Evolutionary conservation across 164 flowering plant species (phyloP).

Genomic region (Platanus orientalis): DNA sequence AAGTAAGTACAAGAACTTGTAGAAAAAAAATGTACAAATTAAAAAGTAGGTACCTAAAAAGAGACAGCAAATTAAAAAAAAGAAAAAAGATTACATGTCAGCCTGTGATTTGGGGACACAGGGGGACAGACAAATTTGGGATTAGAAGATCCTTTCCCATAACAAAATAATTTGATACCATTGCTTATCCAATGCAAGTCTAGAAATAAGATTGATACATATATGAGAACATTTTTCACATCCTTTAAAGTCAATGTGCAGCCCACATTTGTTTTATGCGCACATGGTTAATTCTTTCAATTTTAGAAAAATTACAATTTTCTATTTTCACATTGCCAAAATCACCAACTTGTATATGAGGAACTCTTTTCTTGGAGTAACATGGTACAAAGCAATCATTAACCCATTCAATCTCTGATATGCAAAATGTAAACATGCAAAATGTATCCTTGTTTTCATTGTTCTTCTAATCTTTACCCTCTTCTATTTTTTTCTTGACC

Average conservation of each 20-base stretch:
- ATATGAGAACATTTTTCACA: not conserved
- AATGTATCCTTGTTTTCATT: not conserved
- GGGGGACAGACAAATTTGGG: too few relatives aligned
- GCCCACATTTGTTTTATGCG: not conserved
- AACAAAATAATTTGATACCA: not conserved
- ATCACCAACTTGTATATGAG: not conserved
- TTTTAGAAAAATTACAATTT: not conserved
- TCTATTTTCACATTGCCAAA: not conserved
- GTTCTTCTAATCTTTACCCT: not conserved
- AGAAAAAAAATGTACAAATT: too few relatives aligned
- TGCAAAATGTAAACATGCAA: too few relatives aligned
- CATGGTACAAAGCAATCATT: not conserved
- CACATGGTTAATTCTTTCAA: not conserved
- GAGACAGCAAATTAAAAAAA: too few relatives aligned
- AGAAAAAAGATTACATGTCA: too few relatives aligned
- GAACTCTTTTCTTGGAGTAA: not conserved
- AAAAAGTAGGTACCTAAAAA: too few relatives aligned
- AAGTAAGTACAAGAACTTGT: too few relatives aligned
- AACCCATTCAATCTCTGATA: not conserved
- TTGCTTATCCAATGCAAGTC: too few relatives aligned
- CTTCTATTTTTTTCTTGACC: too few relatives aligned
- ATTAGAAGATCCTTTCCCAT: too few relatives aligned
- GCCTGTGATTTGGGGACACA: too few relatives aligned
- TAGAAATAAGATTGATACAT: not conserved
- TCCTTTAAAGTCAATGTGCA: not conserved